Conservation (phyloP, 345 rosid genomes). For the Odontarrhena argentea region DNA sequence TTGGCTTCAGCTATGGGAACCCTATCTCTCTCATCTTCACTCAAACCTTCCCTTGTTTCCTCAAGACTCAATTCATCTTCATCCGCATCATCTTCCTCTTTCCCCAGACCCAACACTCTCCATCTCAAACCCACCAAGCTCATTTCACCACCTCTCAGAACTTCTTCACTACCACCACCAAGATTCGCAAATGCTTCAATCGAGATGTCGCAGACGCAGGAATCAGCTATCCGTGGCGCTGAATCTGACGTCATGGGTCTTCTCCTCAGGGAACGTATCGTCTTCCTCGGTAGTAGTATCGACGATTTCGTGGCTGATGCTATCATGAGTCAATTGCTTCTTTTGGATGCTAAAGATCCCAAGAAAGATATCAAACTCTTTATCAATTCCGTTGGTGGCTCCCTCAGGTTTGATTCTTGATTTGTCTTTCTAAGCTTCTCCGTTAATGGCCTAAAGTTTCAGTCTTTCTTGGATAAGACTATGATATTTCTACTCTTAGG, state of each 20-base stretch:
- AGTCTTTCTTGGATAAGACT: neutral
- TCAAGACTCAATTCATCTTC: slow-evolving; percentile 39
- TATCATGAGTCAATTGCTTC: slow-evolving; percentile 76
- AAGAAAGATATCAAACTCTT: slow-evolving; percentile 88
- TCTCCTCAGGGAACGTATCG: slow-evolving; percentile 78
- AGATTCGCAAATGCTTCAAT: slow-evolving; percentile 45
- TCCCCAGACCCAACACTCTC: slow-evolving; percentile 37
- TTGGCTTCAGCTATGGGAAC: slow-evolving; percentile 48
- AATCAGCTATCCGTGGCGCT: slow-evolving; percentile 68
- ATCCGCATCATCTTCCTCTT: slow-evolving; percentile 27
- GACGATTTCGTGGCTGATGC: slow-evolving; percentile 93
- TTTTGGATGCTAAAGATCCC: slow-evolving; percentile 90
- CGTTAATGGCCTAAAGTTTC: neutral
- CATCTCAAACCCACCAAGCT: slow-evolving; percentile 38
- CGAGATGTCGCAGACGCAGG: slow-evolving; percentile 56
- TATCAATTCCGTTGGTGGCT: slow-evolving; percentile 83
- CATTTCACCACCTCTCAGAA: slow-evolving; percentile 39
- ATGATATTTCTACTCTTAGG: neutral
- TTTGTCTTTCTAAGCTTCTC: slow-evolving; percentile 15
- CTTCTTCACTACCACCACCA: slow-evolving; percentile 32
- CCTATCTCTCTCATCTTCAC: slow-evolving; percentile 52
- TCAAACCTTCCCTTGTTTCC: slow-evolving; percentile 43
- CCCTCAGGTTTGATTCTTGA: slow-evolving; percentile 61
- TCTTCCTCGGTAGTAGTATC: slow-evolving; percentile 71
- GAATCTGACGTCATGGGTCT: slow-evolving; percentile 88